Percentiles rank a stretch among this genome's conserved stretches.
These are phyloP conservation scores for Mortierella hygrophila DNA, from an alignment of 192 early-diverging fungal species.

Conservation along the genomic window DNA sequence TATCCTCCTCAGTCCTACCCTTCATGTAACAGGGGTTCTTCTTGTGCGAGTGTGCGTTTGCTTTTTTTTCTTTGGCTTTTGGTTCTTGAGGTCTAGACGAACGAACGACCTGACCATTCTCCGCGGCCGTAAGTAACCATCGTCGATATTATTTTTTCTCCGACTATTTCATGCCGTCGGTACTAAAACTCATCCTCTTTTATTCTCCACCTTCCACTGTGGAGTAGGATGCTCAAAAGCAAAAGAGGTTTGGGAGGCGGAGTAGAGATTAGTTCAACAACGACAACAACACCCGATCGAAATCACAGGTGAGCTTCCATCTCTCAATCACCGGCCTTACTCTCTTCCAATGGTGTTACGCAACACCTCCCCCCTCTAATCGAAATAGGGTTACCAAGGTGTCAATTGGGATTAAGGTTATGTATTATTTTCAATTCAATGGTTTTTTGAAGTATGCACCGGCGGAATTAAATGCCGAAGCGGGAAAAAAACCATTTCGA, in stretches of 20 bases:
- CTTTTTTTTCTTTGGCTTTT: too few relatives aligned
- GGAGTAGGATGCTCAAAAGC: background rate
- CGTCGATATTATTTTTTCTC: too few relatives aligned
- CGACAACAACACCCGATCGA: background rate
- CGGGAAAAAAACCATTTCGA: background rate
- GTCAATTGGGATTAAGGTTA: background rate
- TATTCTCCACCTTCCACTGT: background rate
- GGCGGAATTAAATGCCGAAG: conserved; percentile 3
- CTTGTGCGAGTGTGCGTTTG: too few relatives aligned
- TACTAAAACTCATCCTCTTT: background rate
- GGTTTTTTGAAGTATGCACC: background rate
- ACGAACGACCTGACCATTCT: too few relatives aligned
- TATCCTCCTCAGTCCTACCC: too few relatives aligned
- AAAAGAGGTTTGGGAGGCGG: background rate
- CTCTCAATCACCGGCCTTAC: background rate
- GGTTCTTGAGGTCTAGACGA: too few relatives aligned
- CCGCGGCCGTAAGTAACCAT: too few relatives aligned
- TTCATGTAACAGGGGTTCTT: too few relatives aligned
- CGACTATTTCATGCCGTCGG: too few relatives aligned
- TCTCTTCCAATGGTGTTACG: background rate
- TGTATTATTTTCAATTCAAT: background rate
- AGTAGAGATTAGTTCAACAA: background rate
- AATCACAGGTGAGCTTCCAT: background rate
- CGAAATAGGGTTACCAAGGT: background rate
- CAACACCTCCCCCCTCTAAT: background rate